phyloP scores from a whole-genome alignment of 768 basidiomycete genomes.

The Suillus americanus region DNA sequence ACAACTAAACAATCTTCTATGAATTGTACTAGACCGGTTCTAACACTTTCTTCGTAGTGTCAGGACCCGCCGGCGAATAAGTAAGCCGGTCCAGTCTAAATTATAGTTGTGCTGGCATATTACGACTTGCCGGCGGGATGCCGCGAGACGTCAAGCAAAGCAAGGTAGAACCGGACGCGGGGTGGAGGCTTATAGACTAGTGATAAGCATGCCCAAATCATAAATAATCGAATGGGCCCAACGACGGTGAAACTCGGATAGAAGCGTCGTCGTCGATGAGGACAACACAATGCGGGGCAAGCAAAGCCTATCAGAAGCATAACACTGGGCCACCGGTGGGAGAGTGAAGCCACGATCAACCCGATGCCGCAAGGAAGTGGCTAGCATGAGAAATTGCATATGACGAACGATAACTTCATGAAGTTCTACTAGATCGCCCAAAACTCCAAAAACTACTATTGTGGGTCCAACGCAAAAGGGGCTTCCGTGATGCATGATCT shows the following conservation, averaged over 20 bases:
- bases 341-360: background rate
- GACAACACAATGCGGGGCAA: background rate
- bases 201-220: background rate
- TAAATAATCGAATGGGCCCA: too few relatives aligned
- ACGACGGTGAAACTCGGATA: background rate
- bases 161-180: background rate
- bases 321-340: background rate
- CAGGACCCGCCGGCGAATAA: background rate
- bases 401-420: background rate
- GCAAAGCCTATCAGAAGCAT: background rate
- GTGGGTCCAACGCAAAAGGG: background rate
- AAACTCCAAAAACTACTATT: background rate
- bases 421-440: background rate
- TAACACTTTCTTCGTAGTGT: background rate
- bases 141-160: background rate
- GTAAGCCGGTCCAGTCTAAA: background rate
- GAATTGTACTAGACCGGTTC: background rate
- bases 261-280: background rate
- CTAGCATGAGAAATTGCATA: background rate
- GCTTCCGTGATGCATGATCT: background rate
- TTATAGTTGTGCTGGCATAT: background rate
- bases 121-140: slow-evolving; percentile 2
- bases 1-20: background rate
- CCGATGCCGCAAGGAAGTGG: background rate
- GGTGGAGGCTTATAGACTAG: too few relatives aligned